Evolutionary conservation across 2,329 filamentous ascomycete genomes (phyloP).

Genomic region (Nothopassalora personata): DNA sequence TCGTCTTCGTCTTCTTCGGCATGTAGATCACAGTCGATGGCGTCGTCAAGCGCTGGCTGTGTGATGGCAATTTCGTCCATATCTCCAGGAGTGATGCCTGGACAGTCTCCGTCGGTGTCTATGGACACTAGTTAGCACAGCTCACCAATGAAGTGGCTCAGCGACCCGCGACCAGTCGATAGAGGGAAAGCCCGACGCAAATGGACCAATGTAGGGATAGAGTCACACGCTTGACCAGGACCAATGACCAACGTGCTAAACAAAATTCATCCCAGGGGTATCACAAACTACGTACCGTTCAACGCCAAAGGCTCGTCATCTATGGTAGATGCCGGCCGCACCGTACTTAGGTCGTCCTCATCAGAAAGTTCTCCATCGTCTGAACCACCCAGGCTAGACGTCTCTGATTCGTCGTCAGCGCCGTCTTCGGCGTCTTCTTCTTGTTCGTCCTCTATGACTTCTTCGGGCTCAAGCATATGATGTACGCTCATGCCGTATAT

Average conservation of each 20-base stretch:
- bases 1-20: conserved; percentile 71
- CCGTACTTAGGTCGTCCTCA: conserved; percentile 47
- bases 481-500: conserved; percentile 94
- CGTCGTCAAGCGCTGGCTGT: conserved; percentile 74
- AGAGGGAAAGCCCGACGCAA: not conserved
- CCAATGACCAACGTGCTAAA: not conserved
- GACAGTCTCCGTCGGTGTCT: conserved; percentile 58
- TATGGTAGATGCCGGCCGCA: conserved; percentile 26
- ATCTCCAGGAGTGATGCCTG: conserved; percentile 68
- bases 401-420: conserved; percentile 31
- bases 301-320: conserved; percentile 16
- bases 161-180: not conserved
- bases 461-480: conserved; percentile 76
- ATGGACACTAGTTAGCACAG: not conserved
- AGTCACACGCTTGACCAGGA: not conserved
- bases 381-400: conserved; percentile 41
- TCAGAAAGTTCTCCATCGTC: conserved; percentile 53
- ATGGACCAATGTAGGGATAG: not conserved
- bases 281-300: not conserved
- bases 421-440: conserved; percentile 38
- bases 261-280: not conserved
- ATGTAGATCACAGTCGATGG: conserved; percentile 66
- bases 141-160: not conserved
- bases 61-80: conserved; percentile 77
- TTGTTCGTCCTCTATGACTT: conserved; percentile 48